Base-by-base conservation (phyloP, 768 basidiomycete species). In the Boletus vinaceobasis region DNA sequence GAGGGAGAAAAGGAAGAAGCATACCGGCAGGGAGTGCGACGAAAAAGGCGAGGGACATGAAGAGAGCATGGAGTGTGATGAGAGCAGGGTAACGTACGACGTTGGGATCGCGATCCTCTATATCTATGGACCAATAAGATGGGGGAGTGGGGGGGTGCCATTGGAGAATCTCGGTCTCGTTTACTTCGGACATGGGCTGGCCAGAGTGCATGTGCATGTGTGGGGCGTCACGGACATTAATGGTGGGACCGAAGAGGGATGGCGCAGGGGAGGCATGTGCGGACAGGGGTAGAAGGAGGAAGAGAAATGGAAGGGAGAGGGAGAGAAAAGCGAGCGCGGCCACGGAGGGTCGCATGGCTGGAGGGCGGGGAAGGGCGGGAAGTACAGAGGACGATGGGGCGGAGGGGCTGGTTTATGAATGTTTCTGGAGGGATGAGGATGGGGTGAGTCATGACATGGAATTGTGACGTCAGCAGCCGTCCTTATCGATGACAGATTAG, bases 51-150 rank as follows among this genome's bases (percentile, higher is more conserved):
- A 87, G 67, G 52, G 72, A 75, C 86, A 93, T 89, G 61, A 83
- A 80, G 5, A 85, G 51, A n/a, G 77, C 82, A 69, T 97, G 95
- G 4, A 84, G 66, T 39, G 79, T 73, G 76, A 95, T 90, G 54
- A 93, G 72, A 14, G 77, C 80, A n/a, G 85, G 84, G 67, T 87
- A 80, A 36, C 83, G 78, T 26, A 72, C 57, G 31, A 74, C 70
- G 21, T 70, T 70, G 9, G 71, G 65, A 52, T 76, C 79, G 7
- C 66, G 69, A 46, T 79, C 76, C 35, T 88, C 84, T 66, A 85
- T 80, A 69, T 95, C 93, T 59, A 87, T 80, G 14, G 88, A 85
- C 70, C 84, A 92, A 70, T 93, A 96, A 3, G 91, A 93, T 0
- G 86, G 83, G 0, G 89, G 89, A 0, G 87, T 88, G 0, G 85